These are phyloP conservation scores for Phytophthora vignae DNA, from an alignment of 352 stramenopile genomes.

Conservation along the genomic window DNA sequence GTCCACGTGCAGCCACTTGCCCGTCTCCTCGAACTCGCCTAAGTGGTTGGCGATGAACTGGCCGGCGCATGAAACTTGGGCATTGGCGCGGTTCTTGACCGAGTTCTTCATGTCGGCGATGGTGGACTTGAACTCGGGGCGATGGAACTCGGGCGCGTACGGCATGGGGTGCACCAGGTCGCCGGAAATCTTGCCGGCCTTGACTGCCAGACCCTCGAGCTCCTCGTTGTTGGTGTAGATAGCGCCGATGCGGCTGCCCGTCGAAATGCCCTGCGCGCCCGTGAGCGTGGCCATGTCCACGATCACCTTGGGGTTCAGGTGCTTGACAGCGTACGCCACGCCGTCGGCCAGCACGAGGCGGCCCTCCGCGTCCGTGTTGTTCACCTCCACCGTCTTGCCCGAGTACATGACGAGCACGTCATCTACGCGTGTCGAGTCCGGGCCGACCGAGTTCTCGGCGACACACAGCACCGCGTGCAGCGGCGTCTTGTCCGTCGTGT, in stretches of 20 bases:
- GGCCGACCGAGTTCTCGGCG: slow-evolving; percentile 95
- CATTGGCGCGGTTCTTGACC: slow-evolving; percentile 94
- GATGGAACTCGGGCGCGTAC: slow-evolving; percentile 95
- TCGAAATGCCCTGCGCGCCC: slow-evolving; percentile 93
- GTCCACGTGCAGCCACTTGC: slow-evolving; percentile 95
- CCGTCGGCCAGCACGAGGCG: slow-evolving; percentile 95
- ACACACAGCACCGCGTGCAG: slow-evolving; percentile 93
- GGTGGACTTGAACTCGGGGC: slow-evolving; percentile 91
- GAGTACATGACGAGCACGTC: slow-evolving; percentile 95
- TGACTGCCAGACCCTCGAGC: slow-evolving; percentile 84
- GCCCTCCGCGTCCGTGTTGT: slow-evolving; percentile 97
- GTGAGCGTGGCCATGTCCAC: slow-evolving; percentile 98
- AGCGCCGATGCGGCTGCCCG: slow-evolving; percentile 92
- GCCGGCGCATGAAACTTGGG: slow-evolving; percentile 92
- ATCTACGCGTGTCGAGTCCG: slow-evolving; percentile 91
- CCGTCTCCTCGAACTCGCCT: slow-evolving; percentile 78
- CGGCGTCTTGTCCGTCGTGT: slow-evolving; percentile 87
- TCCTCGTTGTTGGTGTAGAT: slow-evolving; percentile 93
- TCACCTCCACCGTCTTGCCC: slow-evolving; percentile 97
- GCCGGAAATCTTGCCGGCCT: slow-evolving; percentile 86
- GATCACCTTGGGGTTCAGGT: slow-evolving; percentile 91
- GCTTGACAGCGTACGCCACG: slow-evolving; percentile 93
- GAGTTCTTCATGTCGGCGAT: slow-evolving; percentile 98
- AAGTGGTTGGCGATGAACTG: slow-evolving; percentile 97
- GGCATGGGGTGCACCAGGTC: slow-evolving; percentile 94